These are phyloP conservation scores for Candida ipomoeae DNA, from an alignment of 805 yeast species.

Conservation along the genomic window DNA sequence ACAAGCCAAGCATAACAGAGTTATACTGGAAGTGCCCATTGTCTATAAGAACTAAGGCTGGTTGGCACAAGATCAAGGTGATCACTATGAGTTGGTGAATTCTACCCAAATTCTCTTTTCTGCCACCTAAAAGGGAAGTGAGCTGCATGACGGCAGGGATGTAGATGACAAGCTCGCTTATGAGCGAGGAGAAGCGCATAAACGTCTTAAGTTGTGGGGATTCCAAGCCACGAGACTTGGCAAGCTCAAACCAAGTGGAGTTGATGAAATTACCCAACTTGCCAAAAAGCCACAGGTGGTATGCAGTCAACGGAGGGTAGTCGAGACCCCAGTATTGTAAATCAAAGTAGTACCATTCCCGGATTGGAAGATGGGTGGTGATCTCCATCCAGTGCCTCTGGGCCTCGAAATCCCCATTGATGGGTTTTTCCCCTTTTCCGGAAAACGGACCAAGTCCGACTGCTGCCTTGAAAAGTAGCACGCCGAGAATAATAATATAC, in stretches of 20 bases:
- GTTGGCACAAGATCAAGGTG: conserved; percentile 79
- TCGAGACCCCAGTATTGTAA: conserved; percentile 94
- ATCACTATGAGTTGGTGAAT: conserved; percentile 75
- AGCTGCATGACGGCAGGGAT: conserved; percentile 77
- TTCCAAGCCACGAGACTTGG: conserved; percentile 74
- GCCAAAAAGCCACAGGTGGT: conserved; percentile 81
- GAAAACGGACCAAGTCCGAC: conserved; percentile 88
- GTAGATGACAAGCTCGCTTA: conserved; percentile 70
- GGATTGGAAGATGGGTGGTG: conserved; percentile 68
- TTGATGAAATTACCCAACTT: conserved; percentile 61
- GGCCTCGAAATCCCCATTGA: conserved; percentile 95
- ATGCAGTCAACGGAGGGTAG: conserved; percentile 96
- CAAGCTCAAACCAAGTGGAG: conserved; percentile 71
- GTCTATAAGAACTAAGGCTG: conserved; percentile 77
- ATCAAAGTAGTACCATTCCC: conserved; percentile 86
- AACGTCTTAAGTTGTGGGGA: conserved; percentile 62
- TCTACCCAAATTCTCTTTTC: conserved; percentile 49
- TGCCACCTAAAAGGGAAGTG: conserved; percentile 63
- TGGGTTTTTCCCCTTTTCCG: conserved; percentile 67
- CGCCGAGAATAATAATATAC: conserved; percentile 67
- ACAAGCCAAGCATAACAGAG: conserved; percentile 87
- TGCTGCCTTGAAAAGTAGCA: conserved; percentile 74
- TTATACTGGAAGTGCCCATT: conserved; percentile 98
- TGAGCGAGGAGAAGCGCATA: conserved; percentile 77
- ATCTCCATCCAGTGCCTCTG: conserved; percentile 98